Percentiles rank a stretch among this genome's conserved stretches.
Evolutionary conservation across 164 flowering plant genomes (phyloP).

Genomic region (Kalanchoe fedtschenkoi): DNA sequence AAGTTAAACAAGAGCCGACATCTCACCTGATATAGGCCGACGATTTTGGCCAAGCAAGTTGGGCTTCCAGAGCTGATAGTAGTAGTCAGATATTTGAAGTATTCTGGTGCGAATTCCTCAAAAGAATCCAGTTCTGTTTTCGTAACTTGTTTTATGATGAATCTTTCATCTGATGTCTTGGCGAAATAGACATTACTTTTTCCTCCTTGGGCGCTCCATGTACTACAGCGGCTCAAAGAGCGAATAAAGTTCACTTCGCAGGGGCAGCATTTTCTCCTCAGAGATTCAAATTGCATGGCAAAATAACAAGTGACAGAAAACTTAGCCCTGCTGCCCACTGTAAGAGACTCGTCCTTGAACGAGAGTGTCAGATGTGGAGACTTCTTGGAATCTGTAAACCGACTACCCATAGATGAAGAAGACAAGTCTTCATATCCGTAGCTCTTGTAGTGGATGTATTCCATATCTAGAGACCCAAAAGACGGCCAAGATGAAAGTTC

Average conservation of each 20-base stretch:
- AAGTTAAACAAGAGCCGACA: not conserved
- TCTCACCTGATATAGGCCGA: slow-evolving; percentile 75
- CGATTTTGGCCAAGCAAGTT: slow-evolving; percentile 71
- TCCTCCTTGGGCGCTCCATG: slow-evolving; percentile 85
- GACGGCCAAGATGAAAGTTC: slow-evolving; percentile 47
- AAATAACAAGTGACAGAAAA: slow-evolving; percentile 69
- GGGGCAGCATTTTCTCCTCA: slow-evolving; percentile 68
- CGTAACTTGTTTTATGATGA: slow-evolving; percentile 66
- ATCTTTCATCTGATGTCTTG: slow-evolving; percentile 69
- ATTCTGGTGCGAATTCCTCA: slow-evolving; percentile 63
- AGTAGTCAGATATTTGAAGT: slow-evolving; percentile 58
- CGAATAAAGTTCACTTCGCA: slow-evolving; percentile 57
- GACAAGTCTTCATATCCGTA: slow-evolving; percentile 52
- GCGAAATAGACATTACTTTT: slow-evolving; percentile 87
- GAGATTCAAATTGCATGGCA: slow-evolving; percentile 65
- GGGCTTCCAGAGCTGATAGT: slow-evolving; percentile 60
- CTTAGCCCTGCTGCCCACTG: slow-evolving; percentile 40
- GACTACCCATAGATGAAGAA: slow-evolving; percentile 26
- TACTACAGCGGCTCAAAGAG: slow-evolving; percentile 63
- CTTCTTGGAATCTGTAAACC: slow-evolving; percentile 40
- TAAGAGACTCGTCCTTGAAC: slow-evolving; percentile 49
- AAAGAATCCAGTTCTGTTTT: slow-evolving; percentile 86
- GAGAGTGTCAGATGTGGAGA: slow-evolving; percentile 61
- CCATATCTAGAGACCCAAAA: slow-evolving; percentile 51
- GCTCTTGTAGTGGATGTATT: slow-evolving; percentile 39